Evolutionary conservation across 176 grass and related monocot genomes (phyloP).

Genomic region (Rhynchospora pubera): DNA sequence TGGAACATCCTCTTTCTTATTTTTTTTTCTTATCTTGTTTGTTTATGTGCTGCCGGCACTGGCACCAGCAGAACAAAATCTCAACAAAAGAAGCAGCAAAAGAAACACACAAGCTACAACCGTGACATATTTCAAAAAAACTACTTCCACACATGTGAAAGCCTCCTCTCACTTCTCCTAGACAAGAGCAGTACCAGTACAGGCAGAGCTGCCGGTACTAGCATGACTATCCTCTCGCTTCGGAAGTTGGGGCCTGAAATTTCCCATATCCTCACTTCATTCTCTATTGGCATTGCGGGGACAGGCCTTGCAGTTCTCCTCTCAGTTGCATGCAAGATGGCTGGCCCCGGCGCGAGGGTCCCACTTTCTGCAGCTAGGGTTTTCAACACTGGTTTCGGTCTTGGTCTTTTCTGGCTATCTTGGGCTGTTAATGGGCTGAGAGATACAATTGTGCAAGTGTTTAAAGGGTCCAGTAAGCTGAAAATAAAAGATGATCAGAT

Average conservation of each 20-base stretch:
- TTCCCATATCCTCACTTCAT: conserved; percentile 56
- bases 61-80: conserved; percentile 47
- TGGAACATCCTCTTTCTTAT: not conserved
- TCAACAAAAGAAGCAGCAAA: conserved; percentile 67
- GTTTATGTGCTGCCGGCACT: conserved; percentile 14
- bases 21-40: not conserved
- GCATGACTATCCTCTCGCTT: conserved; percentile 35
- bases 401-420: conserved; percentile 89
- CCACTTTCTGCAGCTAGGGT: conserved; percentile 46
- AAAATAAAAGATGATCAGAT: conserved; percentile 48
- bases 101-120: conserved; percentile 46
- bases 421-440: conserved; percentile 56
- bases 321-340: conserved; percentile 63
- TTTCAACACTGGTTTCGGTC: conserved; percentile 63
- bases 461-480: conserved; percentile 33
- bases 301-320: conserved; percentile 78
- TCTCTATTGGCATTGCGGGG: conserved; percentile 83
- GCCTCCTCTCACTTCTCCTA: conserved; percentile 68
- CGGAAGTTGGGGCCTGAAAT: conserved; percentile 70
- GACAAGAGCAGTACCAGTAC: conserved; percentile 35
- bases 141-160: conserved; percentile 64
- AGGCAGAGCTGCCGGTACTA: not conserved
- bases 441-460: conserved; percentile 49
- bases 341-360: conserved; percentile 29
- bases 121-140: conserved; percentile 59